Conservation (phyloP, 805 yeast genomes). For the Yamadazyma phyllophila region DNA sequence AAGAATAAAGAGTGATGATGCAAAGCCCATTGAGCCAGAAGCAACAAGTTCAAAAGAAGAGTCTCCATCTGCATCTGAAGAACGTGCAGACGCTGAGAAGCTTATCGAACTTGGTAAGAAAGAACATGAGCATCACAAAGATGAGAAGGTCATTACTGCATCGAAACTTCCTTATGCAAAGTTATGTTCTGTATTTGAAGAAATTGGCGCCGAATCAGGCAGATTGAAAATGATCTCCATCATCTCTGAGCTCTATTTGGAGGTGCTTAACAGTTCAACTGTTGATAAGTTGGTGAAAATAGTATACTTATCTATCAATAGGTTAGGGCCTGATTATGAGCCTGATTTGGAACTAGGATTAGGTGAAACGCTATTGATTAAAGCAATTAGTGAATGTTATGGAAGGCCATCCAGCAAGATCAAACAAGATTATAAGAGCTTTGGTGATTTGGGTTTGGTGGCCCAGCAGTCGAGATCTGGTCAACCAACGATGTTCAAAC, state of each 20-base stretch:
- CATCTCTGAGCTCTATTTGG: conserved; percentile 69
- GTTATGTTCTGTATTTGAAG: conserved; percentile 66
- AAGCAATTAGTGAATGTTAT: conserved; percentile 86
- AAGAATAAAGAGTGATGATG: not conserved
- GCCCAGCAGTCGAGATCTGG: conserved; percentile 80
- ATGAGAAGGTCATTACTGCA: conserved; percentile 1
- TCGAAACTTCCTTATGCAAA: conserved; percentile 33
- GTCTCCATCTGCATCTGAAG: not conserved
- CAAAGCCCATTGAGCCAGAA: not conserved
- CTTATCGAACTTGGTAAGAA: conserved; percentile 13
- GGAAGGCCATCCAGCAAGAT: conserved; percentile 75
- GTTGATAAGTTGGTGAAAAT: conserved; percentile 59
- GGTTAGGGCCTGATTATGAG: conserved; percentile 94
- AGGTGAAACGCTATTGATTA: conserved; percentile 85
- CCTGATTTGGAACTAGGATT: conserved; percentile 86
- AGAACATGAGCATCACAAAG: conserved; percentile 11
- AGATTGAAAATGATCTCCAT: conserved; percentile 77
- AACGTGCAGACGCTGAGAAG: conserved; percentile 3
- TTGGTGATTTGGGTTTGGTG: conserved; percentile 88
- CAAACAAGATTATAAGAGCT: conserved; percentile 68
- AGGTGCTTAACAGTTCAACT: conserved; percentile 49
- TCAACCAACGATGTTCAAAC: conserved; percentile 93
- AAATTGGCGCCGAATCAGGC: conserved; percentile 76
- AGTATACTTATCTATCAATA: conserved; percentile 81
- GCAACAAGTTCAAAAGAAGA: not conserved